These are phyloP conservation scores for Suillus alpinus DNA, from an alignment of 768 basidiomycete genomes.

Conservation along the genomic window DNA sequence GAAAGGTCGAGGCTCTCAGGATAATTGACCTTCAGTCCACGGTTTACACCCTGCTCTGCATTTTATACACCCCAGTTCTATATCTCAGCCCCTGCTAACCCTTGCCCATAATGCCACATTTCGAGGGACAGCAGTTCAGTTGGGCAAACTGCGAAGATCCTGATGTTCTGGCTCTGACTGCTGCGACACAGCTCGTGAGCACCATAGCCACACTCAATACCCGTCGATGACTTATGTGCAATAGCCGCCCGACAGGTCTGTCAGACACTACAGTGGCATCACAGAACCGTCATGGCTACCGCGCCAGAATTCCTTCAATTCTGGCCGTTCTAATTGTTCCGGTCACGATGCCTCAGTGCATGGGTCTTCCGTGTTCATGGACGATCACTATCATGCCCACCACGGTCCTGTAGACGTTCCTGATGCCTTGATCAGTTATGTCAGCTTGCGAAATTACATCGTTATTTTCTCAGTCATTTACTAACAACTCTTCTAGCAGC, in stretches of 20 bases:
- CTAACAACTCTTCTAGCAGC: background rate
- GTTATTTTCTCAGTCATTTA: background rate
- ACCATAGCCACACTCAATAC: background rate
- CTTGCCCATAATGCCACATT: background rate
- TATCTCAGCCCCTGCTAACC: background rate
- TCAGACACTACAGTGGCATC: background rate
- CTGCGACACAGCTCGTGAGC: slow-evolving; percentile 5
- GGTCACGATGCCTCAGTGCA: background rate
- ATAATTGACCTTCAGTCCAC: slow-evolving; percentile 1
- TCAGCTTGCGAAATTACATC: background rate
- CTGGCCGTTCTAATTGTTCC: background rate
- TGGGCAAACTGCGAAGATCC: slow-evolving; percentile 1
- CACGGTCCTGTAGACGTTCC: background rate
- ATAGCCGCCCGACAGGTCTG: slow-evolving; percentile 1
- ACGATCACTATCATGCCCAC: background rate
- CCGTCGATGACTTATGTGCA: background rate
- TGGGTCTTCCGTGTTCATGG: too few species aligned
- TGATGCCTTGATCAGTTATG: background rate
- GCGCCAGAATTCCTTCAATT: slow-evolving; percentile 1
- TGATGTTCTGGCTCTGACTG: slow-evolving; percentile 3
- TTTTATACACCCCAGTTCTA: background rate
- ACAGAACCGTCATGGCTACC: slow-evolving; percentile 5
- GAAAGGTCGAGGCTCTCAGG: slow-evolving; percentile 2
- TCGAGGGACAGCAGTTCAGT: background rate
- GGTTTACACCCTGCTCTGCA: background rate